phyloP scores from a whole-genome alignment of 441 rosid genomes.

The Syzygium syzygioides region DNA sequence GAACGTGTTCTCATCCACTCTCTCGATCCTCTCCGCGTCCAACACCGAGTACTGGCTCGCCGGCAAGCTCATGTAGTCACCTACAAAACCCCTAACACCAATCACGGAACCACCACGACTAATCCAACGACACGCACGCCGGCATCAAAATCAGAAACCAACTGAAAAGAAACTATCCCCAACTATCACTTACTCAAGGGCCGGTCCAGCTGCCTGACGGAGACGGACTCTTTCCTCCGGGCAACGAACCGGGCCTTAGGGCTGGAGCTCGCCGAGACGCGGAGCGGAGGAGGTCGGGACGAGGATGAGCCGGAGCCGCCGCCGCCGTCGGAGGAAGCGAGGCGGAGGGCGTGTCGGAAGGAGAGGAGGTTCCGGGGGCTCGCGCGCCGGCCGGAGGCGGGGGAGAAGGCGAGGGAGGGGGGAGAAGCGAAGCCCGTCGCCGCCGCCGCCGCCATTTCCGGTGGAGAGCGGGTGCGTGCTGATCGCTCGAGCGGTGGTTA shows the following conservation, averaged over 20 bases:
- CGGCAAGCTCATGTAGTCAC: constrained; percentile 93
- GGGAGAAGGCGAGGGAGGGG: background rate
- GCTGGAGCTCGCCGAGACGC: constrained; percentile 34
- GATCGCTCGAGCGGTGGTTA: background rate
- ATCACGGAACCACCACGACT: background rate
- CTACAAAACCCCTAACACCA: constrained; percentile 22
- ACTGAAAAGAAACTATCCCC: background rate
- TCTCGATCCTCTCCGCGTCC: constrained; percentile 97
- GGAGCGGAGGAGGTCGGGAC: constrained; percentile 25
- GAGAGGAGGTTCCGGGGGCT: background rate
- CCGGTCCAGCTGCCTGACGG: constrained; percentile 65
- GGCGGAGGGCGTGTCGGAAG: background rate
- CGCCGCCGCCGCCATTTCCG: background rate
- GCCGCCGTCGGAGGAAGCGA: background rate
- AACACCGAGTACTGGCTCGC: constrained; percentile 96
- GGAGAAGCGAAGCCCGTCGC: background rate
- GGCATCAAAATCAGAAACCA: background rate
- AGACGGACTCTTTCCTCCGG: constrained; percentile 66
- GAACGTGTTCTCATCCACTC: constrained; percentile 82
- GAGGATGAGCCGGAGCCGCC: background rate
- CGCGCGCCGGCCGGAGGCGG: background rate
- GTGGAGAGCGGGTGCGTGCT: background rate
- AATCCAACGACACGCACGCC: background rate
- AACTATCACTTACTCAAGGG: constrained; percentile 57
- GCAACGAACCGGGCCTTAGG: constrained; percentile 74